Conservation (phyloP, 192 early-diverging fungal genomes). For the Linderina pennispora region DNA sequence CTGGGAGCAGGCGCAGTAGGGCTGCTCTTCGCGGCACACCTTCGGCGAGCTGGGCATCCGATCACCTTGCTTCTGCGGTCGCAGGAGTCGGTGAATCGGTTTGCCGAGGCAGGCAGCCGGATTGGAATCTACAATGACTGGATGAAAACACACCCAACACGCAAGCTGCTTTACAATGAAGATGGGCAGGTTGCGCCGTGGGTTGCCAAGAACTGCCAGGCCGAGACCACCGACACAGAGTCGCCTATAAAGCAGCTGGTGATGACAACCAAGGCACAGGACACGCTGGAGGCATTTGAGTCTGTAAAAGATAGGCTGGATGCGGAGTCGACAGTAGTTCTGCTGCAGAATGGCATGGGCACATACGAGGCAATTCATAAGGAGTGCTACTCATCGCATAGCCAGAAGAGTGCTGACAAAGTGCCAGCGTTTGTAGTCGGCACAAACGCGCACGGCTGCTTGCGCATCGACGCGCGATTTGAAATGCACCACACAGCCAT, state of each 20-base stretch:
- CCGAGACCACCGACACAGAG: slow-evolving; percentile 24
- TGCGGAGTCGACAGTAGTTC: slow-evolving; percentile 47
- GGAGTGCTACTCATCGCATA: slow-evolving; percentile 10
- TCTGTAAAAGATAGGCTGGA: slow-evolving; percentile 47
- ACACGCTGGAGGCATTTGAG: slow-evolving; percentile 48
- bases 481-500: slow-evolving; percentile 52
- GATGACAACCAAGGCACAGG: slow-evolving; percentile 62
- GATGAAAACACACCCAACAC: slow-evolving; percentile 21
- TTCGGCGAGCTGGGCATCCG: slow-evolving; percentile 47
- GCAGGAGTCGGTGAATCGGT: slow-evolving; percentile 33
- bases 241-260: slow-evolving; percentile 50
- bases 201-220: slow-evolving; percentile 25
- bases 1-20: slow-evolving; percentile 70
- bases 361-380: slow-evolving; percentile 48
- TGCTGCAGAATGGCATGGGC: slow-evolving; percentile 67
- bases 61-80: slow-evolving; percentile 56
- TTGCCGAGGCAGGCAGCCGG: slow-evolving; percentile 10
- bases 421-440: slow-evolving; percentile 48
- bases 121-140: slow-evolving; percentile 29
- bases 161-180: slow-evolving; percentile 22
- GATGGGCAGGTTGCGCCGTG: slow-evolving; percentile 21
- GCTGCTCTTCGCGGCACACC: slow-evolving; percentile 52
- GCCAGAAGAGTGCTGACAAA: slow-evolving; percentile 7
- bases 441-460: slow-evolving; percentile 52
- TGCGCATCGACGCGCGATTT: slow-evolving; percentile 42